A percentile compares a stretch with the other conserved stretches of the same genome.
phyloP scores from a whole-genome alignment of 2,329 filamentous ascomycete genomes.

The Alternaria sp. region DNA sequence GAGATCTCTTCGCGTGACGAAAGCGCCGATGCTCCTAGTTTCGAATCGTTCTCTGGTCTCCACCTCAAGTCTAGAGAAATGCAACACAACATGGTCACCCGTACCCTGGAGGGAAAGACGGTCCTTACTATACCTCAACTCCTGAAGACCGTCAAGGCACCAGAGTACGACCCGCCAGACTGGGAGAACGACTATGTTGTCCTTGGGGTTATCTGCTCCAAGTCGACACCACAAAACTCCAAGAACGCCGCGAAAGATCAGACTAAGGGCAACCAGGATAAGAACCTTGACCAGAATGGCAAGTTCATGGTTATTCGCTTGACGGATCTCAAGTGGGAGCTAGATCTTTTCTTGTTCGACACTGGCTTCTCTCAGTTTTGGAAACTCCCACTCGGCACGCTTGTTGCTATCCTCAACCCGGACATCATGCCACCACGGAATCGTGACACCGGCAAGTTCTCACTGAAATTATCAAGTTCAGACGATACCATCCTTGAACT shows the following conservation, averaged over 20 bases:
- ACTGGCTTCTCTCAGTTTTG: conserved; percentile 91
- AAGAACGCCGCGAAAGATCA: conserved; percentile 56
- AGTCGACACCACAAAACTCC: conserved; percentile 77
- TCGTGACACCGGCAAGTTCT: conserved; percentile 82
- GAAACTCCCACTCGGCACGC: conserved; percentile 89
- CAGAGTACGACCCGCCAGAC: conserved; percentile 79
- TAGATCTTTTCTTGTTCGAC: conserved; percentile 92
- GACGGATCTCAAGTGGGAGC: conserved; percentile 85
- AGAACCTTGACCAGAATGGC: conserved; percentile 65
- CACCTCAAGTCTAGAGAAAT: conserved; percentile 85
- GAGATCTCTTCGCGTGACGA: conserved; percentile 40
- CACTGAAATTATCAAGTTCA: conserved; percentile 81
- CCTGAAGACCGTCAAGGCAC: conserved; percentile 79
- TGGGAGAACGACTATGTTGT: conserved; percentile 89
- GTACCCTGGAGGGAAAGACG: conserved; percentile 79
- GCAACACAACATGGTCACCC: conserved; percentile 78
- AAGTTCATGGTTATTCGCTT: conserved; percentile 95
- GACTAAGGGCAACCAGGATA: conserved; percentile 49
- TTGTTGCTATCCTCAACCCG: conserved; percentile 91
- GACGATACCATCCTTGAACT: conserved; percentile 91
- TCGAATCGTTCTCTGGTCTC: conserved; percentile 84
- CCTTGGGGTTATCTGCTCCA: conserved; percentile 84
- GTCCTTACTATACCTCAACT: conserved; percentile 80
- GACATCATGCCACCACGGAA: conserved; percentile 86
- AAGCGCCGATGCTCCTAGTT: conserved; percentile 58